Evolutionary conservation across 192 early-diverging fungal species (phyloP).

Genomic region (Geranomyces michiganensis): DNA sequence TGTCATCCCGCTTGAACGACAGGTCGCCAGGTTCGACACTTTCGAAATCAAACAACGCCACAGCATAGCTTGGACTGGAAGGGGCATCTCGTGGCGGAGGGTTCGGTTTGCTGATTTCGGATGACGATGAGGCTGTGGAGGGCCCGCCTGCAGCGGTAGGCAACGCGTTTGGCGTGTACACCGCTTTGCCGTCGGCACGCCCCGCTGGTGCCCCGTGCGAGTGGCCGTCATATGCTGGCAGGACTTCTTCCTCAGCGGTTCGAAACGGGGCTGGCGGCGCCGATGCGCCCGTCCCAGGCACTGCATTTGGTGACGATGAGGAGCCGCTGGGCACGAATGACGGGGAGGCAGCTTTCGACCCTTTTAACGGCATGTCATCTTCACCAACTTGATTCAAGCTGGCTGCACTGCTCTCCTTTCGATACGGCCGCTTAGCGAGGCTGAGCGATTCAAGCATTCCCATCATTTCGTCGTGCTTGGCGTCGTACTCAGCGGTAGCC

Average conservation of each 20-base stretch:
- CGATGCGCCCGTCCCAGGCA: too few species aligned
- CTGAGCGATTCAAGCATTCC: constrained; percentile 24
- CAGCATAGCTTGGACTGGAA: constrained; percentile 39
- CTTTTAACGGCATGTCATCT: neutral
- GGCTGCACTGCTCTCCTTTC: neutral
- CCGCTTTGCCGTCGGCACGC: too few species aligned
- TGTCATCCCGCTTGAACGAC: constrained; percentile 81
- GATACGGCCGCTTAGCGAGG: constrained; percentile 15
- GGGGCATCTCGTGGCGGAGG: too few species aligned
- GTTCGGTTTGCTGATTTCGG: neutral
- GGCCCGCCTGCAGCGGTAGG: too few species aligned
- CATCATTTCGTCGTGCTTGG: constrained; percentile 20
- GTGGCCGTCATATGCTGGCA: neutral
- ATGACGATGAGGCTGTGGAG: neutral
- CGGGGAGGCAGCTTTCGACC: too few species aligned
- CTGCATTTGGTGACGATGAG: too few species aligned
- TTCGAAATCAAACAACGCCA: constrained; percentile 84
- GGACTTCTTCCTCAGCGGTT: neutral
- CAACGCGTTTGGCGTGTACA: too few species aligned
- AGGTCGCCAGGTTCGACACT: constrained; percentile 83
- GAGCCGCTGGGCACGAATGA: neutral
- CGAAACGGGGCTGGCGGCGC: too few species aligned
- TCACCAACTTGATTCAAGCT: neutral
- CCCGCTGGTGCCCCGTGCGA: too few species aligned
- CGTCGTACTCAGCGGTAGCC: constrained; percentile 23